A percentile compares a stretch with the other conserved stretches of the same genome.
Conservation (phyloP, 305 asterid species). For the Fraxinus dipetala region DNA sequence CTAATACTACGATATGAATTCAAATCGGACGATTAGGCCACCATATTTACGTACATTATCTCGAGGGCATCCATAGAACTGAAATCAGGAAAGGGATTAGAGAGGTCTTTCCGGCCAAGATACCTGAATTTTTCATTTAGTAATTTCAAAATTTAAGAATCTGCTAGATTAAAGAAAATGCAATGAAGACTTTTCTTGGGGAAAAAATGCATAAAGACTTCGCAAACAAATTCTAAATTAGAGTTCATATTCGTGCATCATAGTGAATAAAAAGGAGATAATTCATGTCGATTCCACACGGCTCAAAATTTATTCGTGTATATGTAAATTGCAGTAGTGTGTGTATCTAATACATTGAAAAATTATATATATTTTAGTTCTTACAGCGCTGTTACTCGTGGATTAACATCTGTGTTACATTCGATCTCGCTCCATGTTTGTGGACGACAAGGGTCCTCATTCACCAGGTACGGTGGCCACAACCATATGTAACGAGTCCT, state of each 20-base stretch:
- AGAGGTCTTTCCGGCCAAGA: constrained; percentile 12
- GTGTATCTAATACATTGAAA: background rate
- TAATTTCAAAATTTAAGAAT: background rate
- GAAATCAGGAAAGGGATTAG: constrained; percentile 36
- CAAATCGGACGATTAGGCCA: background rate
- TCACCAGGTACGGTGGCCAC: background rate
- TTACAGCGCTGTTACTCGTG: constrained; percentile 39
- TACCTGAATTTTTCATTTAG: constrained; percentile 24
- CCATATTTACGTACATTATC: constrained; percentile 27
- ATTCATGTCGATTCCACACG: too few relatives aligned
- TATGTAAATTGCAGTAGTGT: too few relatives aligned
- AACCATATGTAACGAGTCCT: background rate
- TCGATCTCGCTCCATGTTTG: constrained; percentile 35
- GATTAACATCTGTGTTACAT: constrained; percentile 30
- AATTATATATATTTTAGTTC: background rate
- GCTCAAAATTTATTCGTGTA: too few relatives aligned
- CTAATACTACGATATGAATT: background rate
- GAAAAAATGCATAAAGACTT: too few relatives aligned
- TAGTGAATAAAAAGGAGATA: too few relatives aligned
- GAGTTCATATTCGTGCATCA: too few relatives aligned
- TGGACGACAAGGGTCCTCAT: constrained; percentile 34
- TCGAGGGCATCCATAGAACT: constrained; percentile 49
- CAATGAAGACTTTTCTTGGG: too few relatives aligned
- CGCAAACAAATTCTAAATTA: too few relatives aligned
- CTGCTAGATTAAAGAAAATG: too few relatives aligned